Conservation (phyloP, 495 filamentous ascomycete species). For the Daldinia bambusicola region DNA sequence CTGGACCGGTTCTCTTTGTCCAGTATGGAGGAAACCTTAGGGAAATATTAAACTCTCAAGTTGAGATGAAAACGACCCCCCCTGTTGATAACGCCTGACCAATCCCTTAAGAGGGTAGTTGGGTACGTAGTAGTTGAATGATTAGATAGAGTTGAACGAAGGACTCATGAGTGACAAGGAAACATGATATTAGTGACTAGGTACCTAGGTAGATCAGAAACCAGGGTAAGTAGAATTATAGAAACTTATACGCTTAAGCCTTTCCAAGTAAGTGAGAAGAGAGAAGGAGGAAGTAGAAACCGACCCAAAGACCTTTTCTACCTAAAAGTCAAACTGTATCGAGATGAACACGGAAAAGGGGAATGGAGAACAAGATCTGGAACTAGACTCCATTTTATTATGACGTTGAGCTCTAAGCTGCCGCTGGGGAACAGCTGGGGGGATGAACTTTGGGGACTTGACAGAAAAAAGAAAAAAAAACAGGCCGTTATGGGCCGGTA, state of each 20-base stretch:
- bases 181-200: slow-evolving; percentile 9
- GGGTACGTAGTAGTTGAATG: background rate
- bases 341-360: slow-evolving; percentile 22
- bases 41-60: slow-evolving; percentile 34
- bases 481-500: background rate
- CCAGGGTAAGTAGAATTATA: slow-evolving; percentile 11
- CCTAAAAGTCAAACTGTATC: slow-evolving; percentile 2
- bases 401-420: slow-evolving; percentile 38
- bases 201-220: too few species aligned
- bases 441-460: background rate
- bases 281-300: slow-evolving; percentile 17
- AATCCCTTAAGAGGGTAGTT: background rate
- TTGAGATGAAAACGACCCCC: background rate
- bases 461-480: background rate
- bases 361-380: slow-evolving; percentile 4
- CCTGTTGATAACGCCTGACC: background rate
- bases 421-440: slow-evolving; percentile 17
- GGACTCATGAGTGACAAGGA: slow-evolving; percentile 23
- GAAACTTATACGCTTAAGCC: slow-evolving; percentile 24
- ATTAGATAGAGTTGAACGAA: slow-evolving; percentile 22
- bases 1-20: slow-evolving; percentile 24
- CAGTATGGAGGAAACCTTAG: slow-evolving; percentile 34
- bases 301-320: background rate
- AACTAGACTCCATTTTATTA: slow-evolving; percentile 33
- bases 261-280: slow-evolving; percentile 14